Evolutionary conservation across 2,329 filamentous ascomycete genomes (phyloP), one percentile per base, ranked within the genome.

Genomic region (Paraphaeosphaeria minitans): DNA sequence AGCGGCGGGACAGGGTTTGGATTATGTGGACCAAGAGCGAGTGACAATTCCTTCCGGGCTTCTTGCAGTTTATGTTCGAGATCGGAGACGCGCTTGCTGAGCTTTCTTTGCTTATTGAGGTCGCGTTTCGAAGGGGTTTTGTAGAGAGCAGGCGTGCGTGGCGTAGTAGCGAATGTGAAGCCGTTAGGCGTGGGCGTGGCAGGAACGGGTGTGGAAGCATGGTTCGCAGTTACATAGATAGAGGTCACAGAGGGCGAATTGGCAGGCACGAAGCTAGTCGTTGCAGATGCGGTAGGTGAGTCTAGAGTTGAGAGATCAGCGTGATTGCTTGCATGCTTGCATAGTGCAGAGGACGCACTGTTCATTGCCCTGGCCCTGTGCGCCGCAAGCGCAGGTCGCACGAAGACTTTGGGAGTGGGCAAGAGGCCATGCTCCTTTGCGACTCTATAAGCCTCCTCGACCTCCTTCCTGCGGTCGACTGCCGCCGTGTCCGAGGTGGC

Each of bases 71-170:
- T 87, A 13, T 77, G 71, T 65, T 89, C 86, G 13, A 88, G 79
- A 62, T 87, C 82, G 63, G 84, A 87, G 31, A 88, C 85, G 53
- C 84, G 81, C 74, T 86, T 87, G 42, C 80, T 77, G 33, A 88
- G 75, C 61, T 85, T 86, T 58, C 82, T 78, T 65, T 87, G 84
- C 65, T 81, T 83, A 51, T 82, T 78, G 6, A 88, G 74, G 53
- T 88, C 85, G 64, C 82, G 84, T 66, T 82, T 84, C 2, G 84
- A 86, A 2, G 80, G 79, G 24, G 82, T 79, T 42, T 78, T 79
- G 57, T 79, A 80, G 35, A 84, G 69, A 6, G 64, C 61, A 0
- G 70, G 73, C 1, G 69, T 72, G 31, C 51, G 39, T 62, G 59
- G 14, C 69, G 35, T 24, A n/a, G 42, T 35, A 13, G 43, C 47